phyloP scores from a whole-genome alignment of 2,329 filamentous ascomycete species.

The Aspergillus novoparasiticus region DNA sequence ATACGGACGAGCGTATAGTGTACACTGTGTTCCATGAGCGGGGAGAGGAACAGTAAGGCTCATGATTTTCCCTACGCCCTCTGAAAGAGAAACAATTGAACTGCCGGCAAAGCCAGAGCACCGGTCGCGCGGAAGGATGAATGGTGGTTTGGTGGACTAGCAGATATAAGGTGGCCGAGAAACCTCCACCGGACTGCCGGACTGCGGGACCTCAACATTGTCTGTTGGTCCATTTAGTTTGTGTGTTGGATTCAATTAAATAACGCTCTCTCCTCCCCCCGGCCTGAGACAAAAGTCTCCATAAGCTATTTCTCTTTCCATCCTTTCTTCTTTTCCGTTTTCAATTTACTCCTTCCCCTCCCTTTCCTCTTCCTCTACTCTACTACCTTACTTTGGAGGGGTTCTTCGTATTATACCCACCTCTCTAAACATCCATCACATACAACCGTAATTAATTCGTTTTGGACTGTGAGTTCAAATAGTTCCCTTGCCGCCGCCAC shows the following conservation, averaged over 20 bases:
- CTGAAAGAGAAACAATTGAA: not conserved
- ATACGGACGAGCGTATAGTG: not conserved
- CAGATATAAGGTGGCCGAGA: slow-evolving; percentile 10
- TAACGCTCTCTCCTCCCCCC: slow-evolving; percentile 11
- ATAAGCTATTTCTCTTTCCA: slow-evolving; percentile 11
- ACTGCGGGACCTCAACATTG: slow-evolving; percentile 26
- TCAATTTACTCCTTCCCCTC: slow-evolving; percentile 5
- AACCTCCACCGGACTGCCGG: slow-evolving; percentile 23
- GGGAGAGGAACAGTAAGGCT: not conserved
- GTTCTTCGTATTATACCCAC: slow-evolving; percentile 3
- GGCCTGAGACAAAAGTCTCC: not conserved
- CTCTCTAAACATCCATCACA: not conserved
- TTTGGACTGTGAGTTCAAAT: not conserved
- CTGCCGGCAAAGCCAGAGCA: not conserved
- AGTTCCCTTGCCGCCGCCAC: slow-evolving; percentile 1
- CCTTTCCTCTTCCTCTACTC: slow-evolving; percentile 3
- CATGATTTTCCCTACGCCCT: not conserved
- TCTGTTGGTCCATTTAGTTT: slow-evolving; percentile 10
- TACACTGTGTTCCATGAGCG: not conserved
- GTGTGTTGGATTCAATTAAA: slow-evolving; percentile 16
- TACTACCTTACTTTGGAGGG: not conserved
- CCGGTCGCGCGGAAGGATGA: slow-evolving; percentile 4
- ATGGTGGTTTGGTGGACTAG: not conserved
- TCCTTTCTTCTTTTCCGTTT: slow-evolving; percentile 12
- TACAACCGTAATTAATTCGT: not conserved